Conservation (phyloP, 176 grass and related monocot genomes). For the Thalia dealbata region DNA sequence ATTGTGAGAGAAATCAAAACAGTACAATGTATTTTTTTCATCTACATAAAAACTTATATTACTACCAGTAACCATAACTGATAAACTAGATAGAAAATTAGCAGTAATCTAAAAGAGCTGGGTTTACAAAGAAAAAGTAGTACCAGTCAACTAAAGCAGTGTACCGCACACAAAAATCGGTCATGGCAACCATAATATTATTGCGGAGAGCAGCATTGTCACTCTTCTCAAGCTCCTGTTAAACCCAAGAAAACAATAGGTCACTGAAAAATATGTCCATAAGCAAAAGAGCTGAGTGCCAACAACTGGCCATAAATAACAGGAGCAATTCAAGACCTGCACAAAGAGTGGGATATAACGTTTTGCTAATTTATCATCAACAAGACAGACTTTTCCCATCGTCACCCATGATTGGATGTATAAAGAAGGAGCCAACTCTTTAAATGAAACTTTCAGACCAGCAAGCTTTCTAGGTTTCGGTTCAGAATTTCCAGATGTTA, state of each 20-base stretch:
- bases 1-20: neutral
- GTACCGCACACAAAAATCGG: slow-evolving; percentile 93
- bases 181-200: slow-evolving; percentile 85
- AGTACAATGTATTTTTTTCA: neutral
- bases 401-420: slow-evolving; percentile 91
- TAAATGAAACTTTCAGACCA: slow-evolving; percentile 49
- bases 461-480: slow-evolving; percentile 48
- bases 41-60: no score
- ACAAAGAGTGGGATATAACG: slow-evolving; percentile 92
- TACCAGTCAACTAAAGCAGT: slow-evolving; percentile 90
- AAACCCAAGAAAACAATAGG: slow-evolving; percentile 10
- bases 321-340: slow-evolving; percentile 42
- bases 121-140: slow-evolving; percentile 6
- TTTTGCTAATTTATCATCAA: slow-evolving; percentile 81
- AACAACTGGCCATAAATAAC: neutral
- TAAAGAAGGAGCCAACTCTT: slow-evolving; percentile 58
- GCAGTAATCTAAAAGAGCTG: slow-evolving; percentile 4
- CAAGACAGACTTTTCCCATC: slow-evolving; percentile 86
- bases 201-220: slow-evolving; percentile 74
- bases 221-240: slow-evolving; percentile 82
- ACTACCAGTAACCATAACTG: neutral
- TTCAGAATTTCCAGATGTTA: slow-evolving; percentile 71
- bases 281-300: neutral
- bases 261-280: neutral
- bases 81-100: slow-evolving; percentile 8